phyloP scores from a whole-genome alignment of 2,329 filamentous ascomycete genomes.

The Pseudogymnoascus sp. region DNA sequence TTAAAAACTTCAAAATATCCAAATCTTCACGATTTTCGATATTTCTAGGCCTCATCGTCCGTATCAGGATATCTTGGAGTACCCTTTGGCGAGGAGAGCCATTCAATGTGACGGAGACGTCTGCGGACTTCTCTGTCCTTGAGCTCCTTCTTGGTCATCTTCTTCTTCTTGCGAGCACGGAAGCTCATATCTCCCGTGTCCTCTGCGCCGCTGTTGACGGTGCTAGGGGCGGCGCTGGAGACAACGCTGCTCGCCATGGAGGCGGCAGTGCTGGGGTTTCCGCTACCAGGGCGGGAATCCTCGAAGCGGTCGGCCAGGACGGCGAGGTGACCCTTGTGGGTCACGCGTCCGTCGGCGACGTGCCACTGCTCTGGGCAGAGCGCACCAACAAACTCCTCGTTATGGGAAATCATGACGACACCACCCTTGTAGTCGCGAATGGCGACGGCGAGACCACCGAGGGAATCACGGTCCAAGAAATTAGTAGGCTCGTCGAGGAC shows the following conservation, averaged over 20 bases:
- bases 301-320: constrained; percentile 78
- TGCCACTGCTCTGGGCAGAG: constrained; percentile 96
- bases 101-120: constrained; percentile 75
- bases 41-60: constrained; percentile 21
- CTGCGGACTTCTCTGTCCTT: constrained; percentile 89
- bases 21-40: not conserved
- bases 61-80: constrained; percentile 24
- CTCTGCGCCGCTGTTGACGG: constrained; percentile 75
- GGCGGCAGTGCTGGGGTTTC: constrained; percentile 49
- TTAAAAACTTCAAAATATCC: not conserved
- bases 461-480: constrained; percentile 95
- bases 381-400: constrained; percentile 96
- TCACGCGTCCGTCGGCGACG: constrained; percentile 78
- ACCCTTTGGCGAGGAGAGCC: constrained; percentile 79
- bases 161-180: constrained; percentile 88
- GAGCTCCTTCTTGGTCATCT: constrained; percentile 92
- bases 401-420: constrained; percentile 98
- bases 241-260: constrained; percentile 47
- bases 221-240: constrained; percentile 48
- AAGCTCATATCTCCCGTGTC: constrained; percentile 79
- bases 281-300: constrained; percentile 61
- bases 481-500: constrained; percentile 98
- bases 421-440: constrained; percentile 98
- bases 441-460: constrained; percentile 92
- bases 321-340: constrained; percentile 70